Evolutionary conservation across 2,329 filamentous ascomycete genomes (phyloP).

Genomic region (Pseudocercospora cruenta): DNA sequence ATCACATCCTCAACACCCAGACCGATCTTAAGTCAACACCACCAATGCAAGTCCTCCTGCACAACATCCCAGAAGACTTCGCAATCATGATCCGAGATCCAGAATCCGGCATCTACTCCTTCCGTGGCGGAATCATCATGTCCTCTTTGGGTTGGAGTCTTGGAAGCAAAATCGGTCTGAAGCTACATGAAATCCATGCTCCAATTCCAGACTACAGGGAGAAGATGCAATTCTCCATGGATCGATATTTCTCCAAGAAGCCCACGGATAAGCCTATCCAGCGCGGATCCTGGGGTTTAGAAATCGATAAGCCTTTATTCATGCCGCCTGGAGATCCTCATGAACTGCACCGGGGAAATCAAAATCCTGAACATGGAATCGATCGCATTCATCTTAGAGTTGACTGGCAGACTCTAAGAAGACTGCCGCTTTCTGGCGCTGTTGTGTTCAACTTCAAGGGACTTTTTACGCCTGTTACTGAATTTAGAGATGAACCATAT

Average conservation of each 20-base stretch:
- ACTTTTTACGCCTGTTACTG: conserved; percentile 73
- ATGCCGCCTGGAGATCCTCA: conserved; percentile 71
- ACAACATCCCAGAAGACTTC: conserved; percentile 85
- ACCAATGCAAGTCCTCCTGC: conserved; percentile 71
- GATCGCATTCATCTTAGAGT: conserved; percentile 71
- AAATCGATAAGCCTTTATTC: conserved; percentile 74
- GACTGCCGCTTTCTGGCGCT: conserved; percentile 73
- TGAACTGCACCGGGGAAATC: conserved; percentile 61
- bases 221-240: conserved; percentile 88
- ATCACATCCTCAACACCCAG: conserved; percentile 66
- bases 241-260: conserved; percentile 82
- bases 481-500: conserved; percentile 72
- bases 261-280: conserved; percentile 76
- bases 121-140: conserved; percentile 77
- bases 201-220: conserved; percentile 81
- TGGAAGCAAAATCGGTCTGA: conserved; percentile 70
- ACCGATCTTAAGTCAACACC: conserved; percentile 64
- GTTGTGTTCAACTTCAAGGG: conserved; percentile 90
- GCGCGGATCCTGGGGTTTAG: conserved; percentile 81
- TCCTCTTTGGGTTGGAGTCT: conserved; percentile 81
- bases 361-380: conserved; percentile 60
- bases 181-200: conserved; percentile 71
- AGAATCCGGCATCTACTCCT: conserved; percentile 70
- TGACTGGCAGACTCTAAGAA: conserved; percentile 85
- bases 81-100: conserved; percentile 74